Percentiles rank a stretch among this genome's conserved stretches.
phyloP scores from a whole-genome alignment of 805 yeast species.

The Saccharomycopsis oosterbeekiorum region DNA sequence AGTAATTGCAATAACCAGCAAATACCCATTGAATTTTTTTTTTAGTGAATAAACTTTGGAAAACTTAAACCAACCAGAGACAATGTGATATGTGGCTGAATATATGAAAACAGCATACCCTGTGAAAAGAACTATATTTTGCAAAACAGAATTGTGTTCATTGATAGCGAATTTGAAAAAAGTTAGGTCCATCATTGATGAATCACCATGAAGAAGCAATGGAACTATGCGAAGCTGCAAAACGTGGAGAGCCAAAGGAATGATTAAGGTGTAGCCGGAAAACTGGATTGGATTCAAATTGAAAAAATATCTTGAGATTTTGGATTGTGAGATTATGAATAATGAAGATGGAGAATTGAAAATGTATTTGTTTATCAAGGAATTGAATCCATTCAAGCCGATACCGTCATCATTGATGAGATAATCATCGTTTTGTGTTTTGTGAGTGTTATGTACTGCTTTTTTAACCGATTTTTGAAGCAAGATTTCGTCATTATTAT shows the following conservation, averaged over 20 bases:
- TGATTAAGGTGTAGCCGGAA: conserved; percentile 47
- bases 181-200: conserved; percentile 42
- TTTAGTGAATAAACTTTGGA: conserved; percentile 30
- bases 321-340: conserved; percentile 18
- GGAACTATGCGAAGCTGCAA: conserved; percentile 42
- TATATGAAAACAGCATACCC: conserved; percentile 29
- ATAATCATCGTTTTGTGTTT: conserved; percentile 15
- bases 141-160: conserved; percentile 18
- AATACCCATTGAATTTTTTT: conserved; percentile 38
- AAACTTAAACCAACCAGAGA: conserved; percentile 44
- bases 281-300: conserved; percentile 50
- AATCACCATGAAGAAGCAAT: conserved; percentile 50
- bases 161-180: conserved; percentile 36
- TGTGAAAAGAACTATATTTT: conserved; percentile 24
- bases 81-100: conserved; percentile 40
- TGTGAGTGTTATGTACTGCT: neutral
- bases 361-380: conserved; percentile 47
- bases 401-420: conserved; percentile 32
- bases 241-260: conserved; percentile 38
- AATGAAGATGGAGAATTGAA: conserved; percentile 39
- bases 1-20: conserved; percentile 29
- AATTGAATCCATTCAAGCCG: conserved; percentile 54
- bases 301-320: conserved; percentile 18
- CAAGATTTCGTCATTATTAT: conserved; percentile 14
- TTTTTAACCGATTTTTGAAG: conserved; percentile 20